Percentiles rank a stretch among this genome's conserved stretches.
phyloP scores from a whole-genome alignment of 768 basidiomycete species.

The Galerina marginata region DNA sequence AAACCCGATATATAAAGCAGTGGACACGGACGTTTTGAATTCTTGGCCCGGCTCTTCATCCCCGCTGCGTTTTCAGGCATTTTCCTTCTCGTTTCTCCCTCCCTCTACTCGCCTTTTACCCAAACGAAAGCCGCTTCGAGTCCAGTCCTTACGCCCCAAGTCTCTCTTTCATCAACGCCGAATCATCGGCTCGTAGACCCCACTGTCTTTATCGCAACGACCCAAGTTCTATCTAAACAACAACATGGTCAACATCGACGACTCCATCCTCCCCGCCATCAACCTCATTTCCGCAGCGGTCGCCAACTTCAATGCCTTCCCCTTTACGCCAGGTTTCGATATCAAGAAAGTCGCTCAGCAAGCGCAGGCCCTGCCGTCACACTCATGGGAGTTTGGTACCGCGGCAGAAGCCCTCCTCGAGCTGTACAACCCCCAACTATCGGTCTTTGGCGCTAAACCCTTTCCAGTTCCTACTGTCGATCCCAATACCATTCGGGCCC shows the following conservation, averaged over 20 bases:
- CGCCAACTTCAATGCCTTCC: constrained; percentile 26
- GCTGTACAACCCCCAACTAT: constrained; percentile 46
- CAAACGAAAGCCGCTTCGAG: too few relatives aligned
- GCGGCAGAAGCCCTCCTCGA: constrained; percentile 48
- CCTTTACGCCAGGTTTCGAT: constrained; percentile 45
- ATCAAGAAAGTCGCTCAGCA: constrained; percentile 37
- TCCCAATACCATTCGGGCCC: constrained; percentile 28
- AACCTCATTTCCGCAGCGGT: constrained; percentile 23
- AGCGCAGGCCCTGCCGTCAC: constrained; percentile 42
- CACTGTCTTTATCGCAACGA: too few relatives aligned
- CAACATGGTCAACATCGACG: constrained; percentile 25
- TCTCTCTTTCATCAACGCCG: too few relatives aligned
- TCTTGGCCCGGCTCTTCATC: too few relatives aligned
- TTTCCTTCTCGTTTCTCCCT: too few relatives aligned
- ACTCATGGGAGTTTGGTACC: constrained; percentile 56
- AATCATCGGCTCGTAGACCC: too few relatives aligned
- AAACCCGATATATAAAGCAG: too few relatives aligned
- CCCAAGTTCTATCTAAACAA: too few relatives aligned
- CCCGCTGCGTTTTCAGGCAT: too few relatives aligned
- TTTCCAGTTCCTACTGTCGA: constrained; percentile 39
- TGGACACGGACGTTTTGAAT: too few relatives aligned
- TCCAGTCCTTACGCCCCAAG: too few relatives aligned
- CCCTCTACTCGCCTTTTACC: too few relatives aligned
- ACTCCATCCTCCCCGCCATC: constrained; percentile 22
- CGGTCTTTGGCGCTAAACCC: constrained; percentile 44